These are phyloP conservation scores for Candida albicans DNA, from an alignment of 1,139 yeast genomes.

Conservation along the genomic window DNA sequence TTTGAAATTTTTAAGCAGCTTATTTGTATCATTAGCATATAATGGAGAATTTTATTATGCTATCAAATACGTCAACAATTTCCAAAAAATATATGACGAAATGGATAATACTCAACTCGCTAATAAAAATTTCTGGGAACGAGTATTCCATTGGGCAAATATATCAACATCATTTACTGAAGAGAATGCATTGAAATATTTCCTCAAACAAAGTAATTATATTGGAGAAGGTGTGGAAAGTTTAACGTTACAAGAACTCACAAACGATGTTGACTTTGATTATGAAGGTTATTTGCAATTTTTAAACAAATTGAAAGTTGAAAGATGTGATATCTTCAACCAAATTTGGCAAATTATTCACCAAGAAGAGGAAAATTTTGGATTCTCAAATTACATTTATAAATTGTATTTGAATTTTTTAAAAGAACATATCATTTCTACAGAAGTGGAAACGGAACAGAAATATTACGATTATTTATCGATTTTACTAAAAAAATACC, in stretches of 20 bases:
- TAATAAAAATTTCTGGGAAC: constrained; percentile 37
- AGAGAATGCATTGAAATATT: constrained; percentile 28
- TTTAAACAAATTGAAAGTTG: constrained; percentile 24
- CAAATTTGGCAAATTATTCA: constrained; percentile 38
- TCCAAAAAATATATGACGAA: constrained; percentile 30
- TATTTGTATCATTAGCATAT: constrained; percentile 33
- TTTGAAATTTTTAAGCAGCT: constrained; percentile 26
- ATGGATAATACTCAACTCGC: constrained; percentile 21
- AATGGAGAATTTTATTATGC: constrained; percentile 32
- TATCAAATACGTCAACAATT: constrained; percentile 36
- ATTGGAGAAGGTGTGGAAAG: constrained; percentile 4
- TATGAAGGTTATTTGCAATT: constrained; percentile 39
- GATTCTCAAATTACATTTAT: constrained; percentile 28
- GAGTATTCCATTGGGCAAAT: constrained; percentile 39
- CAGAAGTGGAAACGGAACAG: constrained; percentile 21
- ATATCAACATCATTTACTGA: constrained; percentile 28
- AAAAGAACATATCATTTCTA: constrained; percentile 18
- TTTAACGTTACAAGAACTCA: constrained; percentile 26
- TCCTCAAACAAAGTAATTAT: constrained; percentile 14
- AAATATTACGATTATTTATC: constrained; percentile 25
- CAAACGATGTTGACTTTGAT: constrained; percentile 39
- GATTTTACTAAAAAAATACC: constrained; percentile 22
- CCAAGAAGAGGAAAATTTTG: constrained; percentile 21
- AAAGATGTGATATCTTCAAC: constrained; percentile 28
- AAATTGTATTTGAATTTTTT: constrained; percentile 24